phyloP scores from a whole-genome alignment of 345 rosid genomes.

The Diplotaxis tenuifolia region DNA sequence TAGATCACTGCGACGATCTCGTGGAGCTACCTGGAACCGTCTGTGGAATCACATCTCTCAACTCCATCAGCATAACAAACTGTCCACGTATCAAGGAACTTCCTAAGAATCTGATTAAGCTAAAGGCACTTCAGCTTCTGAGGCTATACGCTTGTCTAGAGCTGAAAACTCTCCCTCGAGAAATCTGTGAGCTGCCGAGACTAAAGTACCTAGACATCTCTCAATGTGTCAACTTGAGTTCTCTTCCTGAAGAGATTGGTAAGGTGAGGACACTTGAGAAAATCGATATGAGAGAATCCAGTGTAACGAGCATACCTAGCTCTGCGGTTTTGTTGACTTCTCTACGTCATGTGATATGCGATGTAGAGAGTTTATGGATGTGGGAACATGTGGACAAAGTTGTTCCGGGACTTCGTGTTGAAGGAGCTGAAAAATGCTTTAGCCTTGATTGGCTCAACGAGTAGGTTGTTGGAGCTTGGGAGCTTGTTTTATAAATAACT shows the following conservation, averaged over 20 bases:
- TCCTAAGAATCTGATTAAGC: constrained; percentile 50
- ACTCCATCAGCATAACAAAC: constrained; percentile 70
- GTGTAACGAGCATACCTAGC: constrained; percentile 45
- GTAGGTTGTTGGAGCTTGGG: constrained; percentile 17
- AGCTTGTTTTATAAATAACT: not conserved
- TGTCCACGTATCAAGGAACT: constrained; percentile 65
- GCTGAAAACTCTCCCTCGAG: constrained; percentile 50
- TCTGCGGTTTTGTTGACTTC: constrained; percentile 49
- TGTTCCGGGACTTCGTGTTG: constrained; percentile 46
- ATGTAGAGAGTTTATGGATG: constrained; percentile 45
- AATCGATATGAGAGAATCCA: constrained; percentile 92
- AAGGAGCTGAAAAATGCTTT: constrained; percentile 60
- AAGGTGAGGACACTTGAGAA: constrained; percentile 58
- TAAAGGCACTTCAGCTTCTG: constrained; percentile 50
- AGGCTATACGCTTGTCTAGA: constrained; percentile 78
- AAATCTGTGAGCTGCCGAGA: constrained; percentile 50
- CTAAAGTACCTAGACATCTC: constrained; percentile 77
- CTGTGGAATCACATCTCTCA: constrained; percentile 48
- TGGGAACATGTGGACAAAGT: constrained; percentile 55
- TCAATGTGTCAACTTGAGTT: constrained; percentile 56
- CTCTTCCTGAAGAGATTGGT: constrained; percentile 64
- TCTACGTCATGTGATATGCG: constrained; percentile 63
- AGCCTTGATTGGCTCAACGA: constrained; percentile 70
- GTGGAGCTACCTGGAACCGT: constrained; percentile 52
- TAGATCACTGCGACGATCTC: constrained; percentile 85